phyloP scores from a whole-genome alignment of 108 stramenopile species.

The Cylindrotheca fusiformis region DNA sequence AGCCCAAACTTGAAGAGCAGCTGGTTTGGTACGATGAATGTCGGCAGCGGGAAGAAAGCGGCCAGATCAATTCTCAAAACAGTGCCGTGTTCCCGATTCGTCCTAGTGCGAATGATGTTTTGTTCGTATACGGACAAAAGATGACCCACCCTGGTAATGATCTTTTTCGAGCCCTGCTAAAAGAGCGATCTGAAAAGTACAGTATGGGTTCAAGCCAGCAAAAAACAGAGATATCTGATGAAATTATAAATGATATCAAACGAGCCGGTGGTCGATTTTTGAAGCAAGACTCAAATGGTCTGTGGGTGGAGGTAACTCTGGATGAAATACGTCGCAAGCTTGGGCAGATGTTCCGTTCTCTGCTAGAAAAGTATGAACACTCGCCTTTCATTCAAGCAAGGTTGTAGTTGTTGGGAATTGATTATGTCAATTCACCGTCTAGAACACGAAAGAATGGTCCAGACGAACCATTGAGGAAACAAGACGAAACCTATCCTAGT shows the following conservation, averaged over 20 bases:
- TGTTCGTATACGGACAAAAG: neutral
- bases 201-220: neutral
- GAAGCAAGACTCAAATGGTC: constrained; percentile 10
- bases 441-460: no score
- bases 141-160: neutral
- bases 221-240: constrained; percentile 25
- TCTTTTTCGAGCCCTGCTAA: neutral
- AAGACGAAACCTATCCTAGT: no score
- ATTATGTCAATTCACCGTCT: no score
- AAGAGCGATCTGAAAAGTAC: neutral
- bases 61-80: neutral
- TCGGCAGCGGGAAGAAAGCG: neutral
- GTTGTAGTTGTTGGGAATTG: no score
- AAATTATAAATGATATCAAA: constrained; percentile 27
- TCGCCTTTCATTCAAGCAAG: no score
- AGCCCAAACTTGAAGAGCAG: neutral
- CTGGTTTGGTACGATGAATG: neutral
- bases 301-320: neutral
- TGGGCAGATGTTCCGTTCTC: neutral
- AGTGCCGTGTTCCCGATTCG: neutral
- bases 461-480: no score
- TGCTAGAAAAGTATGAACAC: no score
- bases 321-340: neutral
- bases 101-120: neutral
- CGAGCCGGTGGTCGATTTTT: constrained; percentile 36